These are phyloP conservation scores for Helichrysum umbraculigerum DNA, from an alignment of 129 eudicot species.

Conservation along the genomic window DNA sequence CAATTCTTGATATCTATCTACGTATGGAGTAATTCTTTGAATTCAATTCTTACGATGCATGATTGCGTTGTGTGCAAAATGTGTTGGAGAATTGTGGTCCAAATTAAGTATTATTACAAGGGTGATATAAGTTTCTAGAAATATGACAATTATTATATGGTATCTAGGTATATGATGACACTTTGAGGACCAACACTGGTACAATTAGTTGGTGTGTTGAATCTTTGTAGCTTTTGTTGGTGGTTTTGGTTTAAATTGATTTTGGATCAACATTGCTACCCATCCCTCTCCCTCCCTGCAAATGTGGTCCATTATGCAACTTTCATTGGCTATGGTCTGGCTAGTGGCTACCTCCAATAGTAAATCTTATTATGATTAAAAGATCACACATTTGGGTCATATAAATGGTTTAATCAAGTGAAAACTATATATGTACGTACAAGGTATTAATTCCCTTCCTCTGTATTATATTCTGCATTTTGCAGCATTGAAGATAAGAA, in stretches of 20 bases:
- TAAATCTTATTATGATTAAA: constrained; percentile 12
- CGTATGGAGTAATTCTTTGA: too few species aligned
- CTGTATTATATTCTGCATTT: neutral
- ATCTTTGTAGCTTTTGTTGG: constrained; percentile 36
- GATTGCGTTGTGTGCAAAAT: constrained; percentile 1
- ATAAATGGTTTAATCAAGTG: constrained; percentile 1
- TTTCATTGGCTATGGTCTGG: constrained; percentile 27
- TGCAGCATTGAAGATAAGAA: neutral
- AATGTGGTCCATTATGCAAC: constrained; percentile 41
- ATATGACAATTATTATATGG: constrained; percentile 13
- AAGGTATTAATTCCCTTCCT: neutral
- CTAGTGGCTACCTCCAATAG: constrained; percentile 16
- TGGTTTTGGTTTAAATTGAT: constrained; percentile 35
- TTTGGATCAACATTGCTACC: constrained; percentile 22
- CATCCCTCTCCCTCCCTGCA: constrained; percentile 33
- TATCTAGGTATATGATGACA: constrained; percentile 20
- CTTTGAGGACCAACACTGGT: constrained; percentile 41
- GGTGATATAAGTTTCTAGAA: constrained; percentile 9
- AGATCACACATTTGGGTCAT: constrained; percentile 11
- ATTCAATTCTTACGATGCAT: neutral
- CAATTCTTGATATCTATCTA: too few species aligned
- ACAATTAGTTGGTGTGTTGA: constrained; percentile 38
- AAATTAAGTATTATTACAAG: constrained; percentile 1
- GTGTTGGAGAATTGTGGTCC: constrained; percentile 19
- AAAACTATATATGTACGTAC: constrained; percentile 4